These are phyloP conservation scores for Aspergillus sp. DNA, from an alignment of 2,329 filamentous ascomycete genomes.

Conservation along the genomic window DNA sequence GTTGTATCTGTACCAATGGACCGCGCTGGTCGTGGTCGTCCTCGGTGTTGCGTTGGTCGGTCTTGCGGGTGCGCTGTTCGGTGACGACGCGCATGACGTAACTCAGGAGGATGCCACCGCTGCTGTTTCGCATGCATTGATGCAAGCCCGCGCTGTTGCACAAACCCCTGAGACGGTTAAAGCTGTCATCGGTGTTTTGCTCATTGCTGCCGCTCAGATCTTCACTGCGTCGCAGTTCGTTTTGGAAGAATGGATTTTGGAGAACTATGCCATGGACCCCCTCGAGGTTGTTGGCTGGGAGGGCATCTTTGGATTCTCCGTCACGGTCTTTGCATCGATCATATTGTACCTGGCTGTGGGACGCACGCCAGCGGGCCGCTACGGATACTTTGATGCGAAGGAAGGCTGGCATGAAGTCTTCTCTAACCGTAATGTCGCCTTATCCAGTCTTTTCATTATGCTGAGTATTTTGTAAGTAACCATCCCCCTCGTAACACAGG, in stretches of 20 bases:
- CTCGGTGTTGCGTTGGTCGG: conserved; percentile 83
- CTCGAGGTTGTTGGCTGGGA: conserved; percentile 95
- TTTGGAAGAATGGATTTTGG: conserved; percentile 86
- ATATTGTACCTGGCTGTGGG: conserved; percentile 73
- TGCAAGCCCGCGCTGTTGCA: conserved; percentile 36
- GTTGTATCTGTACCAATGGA: conserved; percentile 85
- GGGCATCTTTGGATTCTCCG: conserved; percentile 77
- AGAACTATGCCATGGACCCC: conserved; percentile 71
- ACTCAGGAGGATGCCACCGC: conserved; percentile 21
- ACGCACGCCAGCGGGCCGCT: conserved; percentile 61
- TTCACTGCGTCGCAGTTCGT: conserved; percentile 97
- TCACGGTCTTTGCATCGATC: conserved; percentile 73
- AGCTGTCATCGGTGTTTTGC: conserved; percentile 73
- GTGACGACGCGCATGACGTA: conserved; percentile 44
- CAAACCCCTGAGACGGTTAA: conserved; percentile 53
- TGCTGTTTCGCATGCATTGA: conserved; percentile 34
- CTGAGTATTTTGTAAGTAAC: conserved; percentile 79
- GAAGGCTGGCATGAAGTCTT: conserved; percentile 81
- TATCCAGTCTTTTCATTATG: conserved; percentile 88
- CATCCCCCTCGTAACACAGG: conserved; percentile 2
- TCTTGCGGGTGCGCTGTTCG: conserved; percentile 75
- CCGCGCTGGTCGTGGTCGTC: conserved; percentile 79
- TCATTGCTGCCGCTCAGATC: conserved; percentile 91
- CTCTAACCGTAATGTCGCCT: conserved; percentile 60
- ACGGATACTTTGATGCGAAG: conserved; percentile 83